phyloP scores from a whole-genome alignment of 441 rosid species.

The Syzygium syzygioides region DNA sequence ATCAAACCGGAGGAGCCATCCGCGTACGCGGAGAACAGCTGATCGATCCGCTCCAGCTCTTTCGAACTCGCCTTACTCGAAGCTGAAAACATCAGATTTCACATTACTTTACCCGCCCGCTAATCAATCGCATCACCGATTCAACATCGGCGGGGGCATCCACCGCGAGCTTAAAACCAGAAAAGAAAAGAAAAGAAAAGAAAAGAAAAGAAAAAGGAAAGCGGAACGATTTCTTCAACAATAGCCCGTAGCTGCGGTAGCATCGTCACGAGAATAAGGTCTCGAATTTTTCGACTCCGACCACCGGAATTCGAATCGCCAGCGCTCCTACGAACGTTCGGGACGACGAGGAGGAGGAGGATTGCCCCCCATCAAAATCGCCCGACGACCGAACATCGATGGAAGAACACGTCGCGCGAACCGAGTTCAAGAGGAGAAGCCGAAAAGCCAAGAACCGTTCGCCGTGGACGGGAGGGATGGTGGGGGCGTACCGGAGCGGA shows the following conservation, averaged over 20 bases:
- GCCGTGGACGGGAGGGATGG: not conserved
- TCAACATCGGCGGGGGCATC: not conserved
- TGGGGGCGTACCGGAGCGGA: constrained; percentile 59
- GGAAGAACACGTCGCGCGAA: not conserved
- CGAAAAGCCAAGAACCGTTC: not conserved
- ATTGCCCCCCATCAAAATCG: not conserved
- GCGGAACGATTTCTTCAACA: not conserved
- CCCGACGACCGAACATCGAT: not conserved
- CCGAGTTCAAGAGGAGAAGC: no score
- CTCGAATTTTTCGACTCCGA: not conserved
- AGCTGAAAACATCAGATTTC: constrained; percentile 31
- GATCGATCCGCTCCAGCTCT: constrained; percentile 92
- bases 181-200: no score
- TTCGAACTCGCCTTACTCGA: constrained; percentile 80
- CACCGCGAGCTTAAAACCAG: not conserved
- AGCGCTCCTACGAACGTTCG: not conserved
- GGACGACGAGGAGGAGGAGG: not conserved
- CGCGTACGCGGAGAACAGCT: constrained; percentile 62
- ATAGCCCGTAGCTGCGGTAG: not conserved
- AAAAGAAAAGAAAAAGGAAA: no score
- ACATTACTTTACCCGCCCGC: not conserved
- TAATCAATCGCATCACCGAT: not conserved
- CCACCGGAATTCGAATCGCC: not conserved
- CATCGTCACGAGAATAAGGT: not conserved
- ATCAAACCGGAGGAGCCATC: constrained; percentile 68